Base-by-base conservation (phyloP, 2,329 filamentous ascomycete species). In the Colletotrichum magnum region DNA sequence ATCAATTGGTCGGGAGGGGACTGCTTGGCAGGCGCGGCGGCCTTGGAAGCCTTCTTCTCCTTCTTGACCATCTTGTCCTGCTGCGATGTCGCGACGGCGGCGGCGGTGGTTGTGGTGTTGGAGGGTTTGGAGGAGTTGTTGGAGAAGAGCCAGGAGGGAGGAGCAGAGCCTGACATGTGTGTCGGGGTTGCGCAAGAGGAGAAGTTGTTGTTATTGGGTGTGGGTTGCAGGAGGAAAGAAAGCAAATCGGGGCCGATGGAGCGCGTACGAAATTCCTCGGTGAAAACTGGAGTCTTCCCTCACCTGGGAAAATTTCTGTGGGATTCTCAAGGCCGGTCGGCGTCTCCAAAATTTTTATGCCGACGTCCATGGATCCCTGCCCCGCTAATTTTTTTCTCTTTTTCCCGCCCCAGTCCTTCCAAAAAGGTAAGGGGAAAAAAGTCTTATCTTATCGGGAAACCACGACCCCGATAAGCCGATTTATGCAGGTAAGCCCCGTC, bases 1-100 rank as follows among this genome's bases (percentile, higher is more conserved):
- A 94, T 83, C 43, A 94, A 82, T 78, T 92, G 86, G 32, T 86
- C 79, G 5, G 91, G 86, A 28, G 88, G 85, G 54, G 82, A 77
- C 32, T 78, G 68, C 32, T 73, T 56, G 47, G 71, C 68, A 52
- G 72, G 64, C 36, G 73, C 64, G 57, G 66, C 28, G 39, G 66
- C 57, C 70, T 62, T 63, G 56, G 63, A 62, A 21, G 21, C 57
- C 57, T 70, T 71, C 60, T 68, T 73, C 62, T 72, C 75, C 71
- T 79, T 78, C 70, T 79, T 82, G 71, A 75, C 78, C 81, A 83
- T 83, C 45, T 73, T 73, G 47, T 72, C 57, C 48, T 54, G 24
- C 51, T 68, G 64, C 52, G 61, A 69, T 65, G 58, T 56, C 39
- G 72, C 39, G 32, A 36, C 32, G 51, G 69, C 57, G 6, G 71